Evolutionary conservation across 169 alveolate genomes (phyloP).

Genomic region (Babesia sp.): DNA sequence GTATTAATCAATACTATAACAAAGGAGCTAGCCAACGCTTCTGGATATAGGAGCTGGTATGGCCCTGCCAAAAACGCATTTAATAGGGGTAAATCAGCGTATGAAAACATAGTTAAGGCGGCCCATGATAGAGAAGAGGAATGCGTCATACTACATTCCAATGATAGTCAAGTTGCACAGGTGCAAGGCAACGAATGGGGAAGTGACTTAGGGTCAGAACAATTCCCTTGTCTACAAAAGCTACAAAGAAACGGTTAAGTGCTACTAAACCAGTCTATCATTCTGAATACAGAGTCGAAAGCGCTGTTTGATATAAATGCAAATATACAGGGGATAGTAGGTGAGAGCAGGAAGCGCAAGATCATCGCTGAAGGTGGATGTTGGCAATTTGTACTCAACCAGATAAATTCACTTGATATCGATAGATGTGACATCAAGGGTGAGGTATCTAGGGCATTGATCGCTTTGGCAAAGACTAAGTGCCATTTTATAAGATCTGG

Average conservation of each 20-base stretch:
- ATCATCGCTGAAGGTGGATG: slow-evolving; percentile 71
- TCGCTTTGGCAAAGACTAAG: slow-evolving; percentile 80
- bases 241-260: background rate
- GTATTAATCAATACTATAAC: background rate
- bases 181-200: background rate
- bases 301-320: slow-evolving; percentile 28
- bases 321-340: slow-evolving; percentile 9
- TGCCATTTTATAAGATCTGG: slow-evolving; percentile 75
- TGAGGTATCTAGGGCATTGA: slow-evolving; percentile 74
- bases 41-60: slow-evolving; percentile 42
- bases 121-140: slow-evolving; percentile 42
- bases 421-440: slow-evolving; percentile 75
- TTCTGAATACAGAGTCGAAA: background rate
- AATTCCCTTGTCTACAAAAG: slow-evolving; percentile 22
- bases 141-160: slow-evolving; percentile 31
- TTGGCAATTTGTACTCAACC: slow-evolving; percentile 72
- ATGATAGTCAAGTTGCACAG: background rate
- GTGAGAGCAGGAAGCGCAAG: slow-evolving; percentile 15
- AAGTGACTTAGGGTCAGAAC: background rate
- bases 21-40: background rate
- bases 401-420: slow-evolving; percentile 69
- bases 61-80: slow-evolving; percentile 26
- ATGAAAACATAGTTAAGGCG: slow-evolving; percentile 26
- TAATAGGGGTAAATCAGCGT: slow-evolving; percentile 38
- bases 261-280: background rate